A percentile compares a stretch with the other conserved stretches of the same genome.
These are phyloP conservation scores for Plasmodium falciparum DNA, from an alignment of 169 alveolate species.

Conservation along the genomic window DNA sequence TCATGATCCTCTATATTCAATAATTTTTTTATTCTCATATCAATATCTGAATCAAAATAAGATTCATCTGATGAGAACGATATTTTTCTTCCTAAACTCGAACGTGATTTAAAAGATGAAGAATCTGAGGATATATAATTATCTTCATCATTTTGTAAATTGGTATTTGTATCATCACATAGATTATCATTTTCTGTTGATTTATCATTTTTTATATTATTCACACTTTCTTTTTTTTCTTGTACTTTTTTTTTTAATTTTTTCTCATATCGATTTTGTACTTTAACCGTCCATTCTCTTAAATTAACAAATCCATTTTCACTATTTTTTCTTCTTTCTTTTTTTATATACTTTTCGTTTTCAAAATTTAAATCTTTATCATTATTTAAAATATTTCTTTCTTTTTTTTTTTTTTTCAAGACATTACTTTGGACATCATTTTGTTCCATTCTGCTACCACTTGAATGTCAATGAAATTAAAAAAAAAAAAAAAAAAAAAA, in stretches of 20 bases:
- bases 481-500: no score
- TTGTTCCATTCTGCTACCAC: no score
- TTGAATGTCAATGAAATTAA: no score
- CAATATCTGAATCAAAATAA: conserved; percentile 49
- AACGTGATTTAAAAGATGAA: conserved; percentile 46
- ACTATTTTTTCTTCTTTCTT: conserved; percentile 17
- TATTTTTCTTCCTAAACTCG: conserved; percentile 27
- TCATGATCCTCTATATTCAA: conserved; percentile 20
- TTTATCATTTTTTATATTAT: neutral
- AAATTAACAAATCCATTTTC: conserved; percentile 32
- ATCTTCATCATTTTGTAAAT: neutral
- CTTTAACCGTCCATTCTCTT: conserved; percentile 59
- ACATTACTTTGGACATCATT: neutral
- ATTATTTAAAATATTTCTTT: neutral
- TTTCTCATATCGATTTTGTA: conserved; percentile 37
- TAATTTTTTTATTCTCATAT: conserved; percentile 11
- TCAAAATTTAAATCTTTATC: conserved; percentile 2
- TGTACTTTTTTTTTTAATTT: conserved; percentile 22
- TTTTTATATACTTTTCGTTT: neutral
- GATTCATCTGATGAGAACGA: conserved; percentile 44
- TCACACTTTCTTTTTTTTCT: neutral
- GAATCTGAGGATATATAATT: conserved; percentile 10
- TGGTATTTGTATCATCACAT: neutral
- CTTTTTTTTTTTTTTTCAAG: neutral
- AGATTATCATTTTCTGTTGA: neutral